Base-by-base conservation (phyloP, 805 yeast genomes). In the Zygosaccharomyces kombuchaensis region DNA sequence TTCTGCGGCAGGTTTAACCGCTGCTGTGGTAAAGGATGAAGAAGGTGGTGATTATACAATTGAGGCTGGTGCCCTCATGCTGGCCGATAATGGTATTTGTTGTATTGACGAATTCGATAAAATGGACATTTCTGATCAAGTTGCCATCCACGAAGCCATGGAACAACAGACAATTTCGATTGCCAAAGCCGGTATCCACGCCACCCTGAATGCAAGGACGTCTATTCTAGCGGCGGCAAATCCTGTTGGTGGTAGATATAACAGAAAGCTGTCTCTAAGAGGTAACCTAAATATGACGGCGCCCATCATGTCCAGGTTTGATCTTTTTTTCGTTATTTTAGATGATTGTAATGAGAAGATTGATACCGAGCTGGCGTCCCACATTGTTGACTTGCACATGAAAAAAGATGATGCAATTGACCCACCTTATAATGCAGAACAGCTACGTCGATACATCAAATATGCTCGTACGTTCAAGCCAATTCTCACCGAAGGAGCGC, bases 121-220 rank as follows among this genome's bases (percentile, higher is more conserved):
- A 72, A 93, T 93, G 99, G 97, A 91, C 66, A 67, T 90, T 35
- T 69, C 82, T 1, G 98, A 93, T 68, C 98, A 93, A 69, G 98
- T 93, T 45, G 98, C 98, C 2, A 91, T 93, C 71, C 99, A 93
- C 70, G 99, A 93, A 71, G 99, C 98, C 19, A 93, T 93, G 99
- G 99, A 93, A 75, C 99, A 93, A 70, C 99, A 93, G 68, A 93
- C 99, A 0, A 93, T 93, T 55, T 90, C 97, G 12, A 93, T 93
- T 60, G 97, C 99, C 9, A 93, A 93, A 66, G 99, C 99, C 1
- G 99, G 99, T 61, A 93, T 93, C 53, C 97, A 93, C 62, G 98
- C 99, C 1, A 93, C 99, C 0, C 72, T 93, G 59, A 93, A 93
- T 65, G 99, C 99, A 1, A 78, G 99, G 60, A 88, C 99, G 0